A percentile compares a stretch with the other conserved stretches of the same genome.
These are phyloP conservation scores for Claviceps arundinis DNA, from an alignment of 2,329 filamentous ascomycete genomes.

Conservation along the genomic window DNA sequence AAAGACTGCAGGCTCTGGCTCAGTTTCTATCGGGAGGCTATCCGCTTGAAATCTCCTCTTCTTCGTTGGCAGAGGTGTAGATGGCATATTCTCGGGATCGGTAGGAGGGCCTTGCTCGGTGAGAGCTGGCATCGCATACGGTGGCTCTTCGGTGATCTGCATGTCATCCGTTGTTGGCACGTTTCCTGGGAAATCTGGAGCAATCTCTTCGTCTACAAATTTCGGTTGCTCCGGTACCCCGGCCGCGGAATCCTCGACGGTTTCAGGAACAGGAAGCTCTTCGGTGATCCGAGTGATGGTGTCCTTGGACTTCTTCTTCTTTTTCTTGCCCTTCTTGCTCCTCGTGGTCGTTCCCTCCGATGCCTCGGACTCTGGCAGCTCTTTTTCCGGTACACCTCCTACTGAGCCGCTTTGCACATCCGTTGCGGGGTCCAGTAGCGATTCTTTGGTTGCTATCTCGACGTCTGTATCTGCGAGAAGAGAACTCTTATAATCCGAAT, in stretches of 20 bases:
- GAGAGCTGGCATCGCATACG: too few relatives aligned
- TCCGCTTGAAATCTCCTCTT: slow-evolving; percentile 12
- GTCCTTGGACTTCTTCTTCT: slow-evolving; percentile 6
- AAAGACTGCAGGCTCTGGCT: not conserved
- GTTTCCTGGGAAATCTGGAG: not conserved
- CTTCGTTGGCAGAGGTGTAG: not conserved
- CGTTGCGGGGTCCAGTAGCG: not conserved
- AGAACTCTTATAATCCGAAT: not conserved
- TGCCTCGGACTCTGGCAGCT: not conserved
- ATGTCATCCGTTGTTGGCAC: not conserved
- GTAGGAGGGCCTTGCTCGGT: not conserved
- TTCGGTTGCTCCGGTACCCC: not conserved
- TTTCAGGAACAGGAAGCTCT: not conserved
- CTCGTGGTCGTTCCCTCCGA: slow-evolving; percentile 6
- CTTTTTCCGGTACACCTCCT: not conserved
- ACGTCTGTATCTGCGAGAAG: not conserved
- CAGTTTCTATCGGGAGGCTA: not conserved
- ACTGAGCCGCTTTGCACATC: not conserved
- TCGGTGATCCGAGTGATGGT: not conserved
- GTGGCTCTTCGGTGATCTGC: not conserved
- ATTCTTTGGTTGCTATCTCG: not conserved
- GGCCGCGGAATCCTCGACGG: not conserved
- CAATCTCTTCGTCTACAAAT: not conserved
- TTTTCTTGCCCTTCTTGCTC: slow-evolving; percentile 11
- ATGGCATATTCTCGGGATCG: slow-evolving; percentile 4